Base-by-base conservation (phyloP, 139 green algal species). In the Closterium sp. region DNA sequence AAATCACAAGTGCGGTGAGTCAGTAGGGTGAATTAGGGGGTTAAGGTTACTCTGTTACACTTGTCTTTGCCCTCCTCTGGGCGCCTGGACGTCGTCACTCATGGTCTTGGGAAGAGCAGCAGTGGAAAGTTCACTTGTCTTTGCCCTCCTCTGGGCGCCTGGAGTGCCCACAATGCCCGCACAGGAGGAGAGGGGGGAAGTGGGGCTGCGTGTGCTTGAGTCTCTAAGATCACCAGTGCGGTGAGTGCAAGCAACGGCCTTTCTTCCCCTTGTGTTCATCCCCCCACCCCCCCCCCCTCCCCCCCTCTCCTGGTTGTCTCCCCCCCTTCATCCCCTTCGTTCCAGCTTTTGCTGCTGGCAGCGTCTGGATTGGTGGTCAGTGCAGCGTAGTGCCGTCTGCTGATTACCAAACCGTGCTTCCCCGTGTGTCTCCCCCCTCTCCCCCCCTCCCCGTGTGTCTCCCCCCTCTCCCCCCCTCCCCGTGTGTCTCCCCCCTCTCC, bases 1-100 rank as follows among this genome's bases (percentile, higher is more conserved):
- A 76, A 28, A 89, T 94, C 84, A 92, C 93, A 43, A 84, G 94
- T 6, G 28, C 84, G 34, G 91, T 92, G 55, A 94, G 93, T 84
- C 87, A n/a, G n/a, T n/a, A n/a, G n/a, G n/a, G n/a, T n/a, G n/a
- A n/a, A n/a, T n/a, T n/a, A n/a, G n/a, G n/a, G n/a, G n/a, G n/a
- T n/a, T n/a, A n/a, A n/a, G n/a, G n/a, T n/a, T n/a, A n/a, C n/a
- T n/a, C n/a, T n/a, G n/a, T n/a, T n/a, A n/a, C n/a, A n/a, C n/a
- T n/a, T n/a, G n/a, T n/a, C n/a, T n/a, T 95, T 36, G 90, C 90
- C 23, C 84, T n/a, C n/a, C n/a, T 93, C 85, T 89, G 64, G 64
- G 25, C 28, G 32, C 83, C 83, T 8, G 30, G n/a, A 32, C n/a
- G n/a, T n/a, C n/a, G n/a, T n/a, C n/a, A n/a, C n/a, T n/a, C n/a